Evolutionary conservation across 768 basidiomycete species (phyloP), one percentile per base, ranked within the genome.

Genomic region (Galerina marginata): DNA sequence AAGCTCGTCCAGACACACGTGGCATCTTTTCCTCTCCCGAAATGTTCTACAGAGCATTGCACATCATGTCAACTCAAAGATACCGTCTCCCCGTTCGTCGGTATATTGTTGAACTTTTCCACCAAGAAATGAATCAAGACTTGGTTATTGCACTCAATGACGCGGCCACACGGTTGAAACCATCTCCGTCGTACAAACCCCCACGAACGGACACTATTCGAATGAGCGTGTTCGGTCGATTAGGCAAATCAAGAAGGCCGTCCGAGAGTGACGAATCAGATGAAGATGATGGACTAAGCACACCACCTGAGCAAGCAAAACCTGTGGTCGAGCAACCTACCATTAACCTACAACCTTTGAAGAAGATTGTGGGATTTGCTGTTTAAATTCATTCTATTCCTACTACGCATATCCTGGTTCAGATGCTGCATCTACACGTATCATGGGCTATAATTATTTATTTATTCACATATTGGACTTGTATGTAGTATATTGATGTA

Each of bases 21-120:
- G 71, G 78, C 3, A 83, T 91, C 26, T 99, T 98, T 76, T 76
- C 83, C 4, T 95, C 95, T 0, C 83, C 91, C 0, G 76, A 85
- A 4, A 83, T 95, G 72, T 89, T 92, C 69, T 95, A 89, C 73
- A 88, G 96, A 42, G 94, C 90, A 0, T 79, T 98, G 39, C 90
- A 93, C 54, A 87, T 91, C 54, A 89, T 99, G 58, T 95, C 93
- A 2, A 90, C 89, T 1, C 92, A 93, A 60, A 89, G 92, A 60
- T 98, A 94, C 73, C 91, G 95, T 26, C 84, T 95, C 9, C 93
- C 96, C 14, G 95, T 97, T 59, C 87, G 96, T 47, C 84, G 93
- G 57, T 99, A 95, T 72, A 89, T 99, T 63, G 74, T 98, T 60
- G 96, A 99, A 60, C 81, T 98, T 6, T 99, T 99, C 81, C 91